These are phyloP conservation scores for Pseudonitzschia multistriata DNA, from an alignment of 108 stramenopile species.

Conservation along the genomic window DNA sequence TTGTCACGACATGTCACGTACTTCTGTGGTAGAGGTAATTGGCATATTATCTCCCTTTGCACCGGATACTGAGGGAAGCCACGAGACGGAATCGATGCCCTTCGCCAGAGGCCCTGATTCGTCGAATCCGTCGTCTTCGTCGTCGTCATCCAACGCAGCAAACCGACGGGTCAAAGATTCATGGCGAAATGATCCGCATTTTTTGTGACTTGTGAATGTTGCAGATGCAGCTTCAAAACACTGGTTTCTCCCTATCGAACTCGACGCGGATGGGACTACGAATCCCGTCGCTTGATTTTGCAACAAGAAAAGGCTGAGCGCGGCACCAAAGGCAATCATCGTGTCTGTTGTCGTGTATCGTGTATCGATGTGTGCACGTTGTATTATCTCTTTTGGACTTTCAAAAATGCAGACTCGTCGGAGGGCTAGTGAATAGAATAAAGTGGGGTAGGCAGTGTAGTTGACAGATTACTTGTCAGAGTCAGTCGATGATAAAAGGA, in stretches of 20 bases:
- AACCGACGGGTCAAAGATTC: neutral
- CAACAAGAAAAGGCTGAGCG: slow-evolving; percentile 8
- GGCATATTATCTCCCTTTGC: slow-evolving; percentile 19
- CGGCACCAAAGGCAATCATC: slow-evolving; percentile 6
- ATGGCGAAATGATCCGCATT: neutral
- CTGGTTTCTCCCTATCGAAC: neutral
- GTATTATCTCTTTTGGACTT: too few relatives aligned
- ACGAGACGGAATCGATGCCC: slow-evolving; percentile 77
- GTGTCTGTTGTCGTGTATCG: too few relatives aligned
- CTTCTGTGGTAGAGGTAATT: slow-evolving; percentile 11
- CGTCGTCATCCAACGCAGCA: slow-evolving; percentile 15
- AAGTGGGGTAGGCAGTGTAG: neutral
- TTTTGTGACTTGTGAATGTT: neutral
- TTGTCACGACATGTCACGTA: slow-evolving; percentile 16
- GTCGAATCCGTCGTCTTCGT: slow-evolving; percentile 37
- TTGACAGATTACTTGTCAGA: neutral
- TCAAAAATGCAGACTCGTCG: too few relatives aligned
- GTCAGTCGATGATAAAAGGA: neutral
- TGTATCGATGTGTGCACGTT: too few relatives aligned
- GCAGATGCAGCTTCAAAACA: neutral
- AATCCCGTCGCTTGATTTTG: slow-evolving; percentile 7
- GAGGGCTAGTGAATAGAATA: too few relatives aligned
- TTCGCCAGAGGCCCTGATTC: slow-evolving; percentile 54
- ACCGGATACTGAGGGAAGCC: slow-evolving; percentile 67
- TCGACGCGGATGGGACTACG: slow-evolving; percentile 3